These are phyloP conservation scores for Agarophyton chilense DNA, from an alignment of 23 red algal genomes.

Conservation along the genomic window DNA sequence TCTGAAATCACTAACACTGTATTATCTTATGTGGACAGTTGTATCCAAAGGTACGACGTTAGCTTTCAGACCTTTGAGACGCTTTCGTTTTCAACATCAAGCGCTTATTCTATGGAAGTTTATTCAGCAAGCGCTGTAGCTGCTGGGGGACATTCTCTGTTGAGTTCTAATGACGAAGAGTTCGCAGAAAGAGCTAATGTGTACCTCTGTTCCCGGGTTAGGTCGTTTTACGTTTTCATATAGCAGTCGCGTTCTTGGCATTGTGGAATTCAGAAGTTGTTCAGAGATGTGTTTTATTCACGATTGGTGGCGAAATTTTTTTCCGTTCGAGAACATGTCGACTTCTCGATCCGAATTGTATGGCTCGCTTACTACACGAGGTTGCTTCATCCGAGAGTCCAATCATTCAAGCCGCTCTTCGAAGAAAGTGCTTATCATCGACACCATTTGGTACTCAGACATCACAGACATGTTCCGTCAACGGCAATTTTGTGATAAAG, in stretches of 20 bases:
- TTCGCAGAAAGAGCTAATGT: slow-evolving; percentile 35
- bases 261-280: not conserved
- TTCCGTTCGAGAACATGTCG: slow-evolving; percentile 69
- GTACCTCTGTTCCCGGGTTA: slow-evolving; percentile 36
- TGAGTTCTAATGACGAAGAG: too few species aligned
- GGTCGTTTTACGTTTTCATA: slow-evolving; percentile 35
- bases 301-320: not conserved
- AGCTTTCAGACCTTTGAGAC: not conserved
- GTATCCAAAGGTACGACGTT: slow-evolving; percentile 2
- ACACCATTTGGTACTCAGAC: too few species aligned
- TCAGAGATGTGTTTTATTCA: not conserved
- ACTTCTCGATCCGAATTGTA: slow-evolving; percentile 82
- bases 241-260: not conserved
- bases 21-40: not conserved
- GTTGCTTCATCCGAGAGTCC: slow-evolving; percentile 45
- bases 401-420: slow-evolving; percentile 51
- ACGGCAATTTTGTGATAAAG: too few species aligned
- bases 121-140: slow-evolving; percentile 19
- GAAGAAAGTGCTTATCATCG: too few species aligned
- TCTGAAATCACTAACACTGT: slow-evolving; percentile 32
- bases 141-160: slow-evolving; percentile 43
- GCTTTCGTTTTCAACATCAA: slow-evolving; percentile 24
- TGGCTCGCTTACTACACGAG: slow-evolving; percentile 66
- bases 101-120: slow-evolving; percentile 28
- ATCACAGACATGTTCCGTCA: too few species aligned